These are phyloP conservation scores for Fusarium musae DNA, from an alignment of 2,329 filamentous ascomycete species.

Conservation along the genomic window DNA sequence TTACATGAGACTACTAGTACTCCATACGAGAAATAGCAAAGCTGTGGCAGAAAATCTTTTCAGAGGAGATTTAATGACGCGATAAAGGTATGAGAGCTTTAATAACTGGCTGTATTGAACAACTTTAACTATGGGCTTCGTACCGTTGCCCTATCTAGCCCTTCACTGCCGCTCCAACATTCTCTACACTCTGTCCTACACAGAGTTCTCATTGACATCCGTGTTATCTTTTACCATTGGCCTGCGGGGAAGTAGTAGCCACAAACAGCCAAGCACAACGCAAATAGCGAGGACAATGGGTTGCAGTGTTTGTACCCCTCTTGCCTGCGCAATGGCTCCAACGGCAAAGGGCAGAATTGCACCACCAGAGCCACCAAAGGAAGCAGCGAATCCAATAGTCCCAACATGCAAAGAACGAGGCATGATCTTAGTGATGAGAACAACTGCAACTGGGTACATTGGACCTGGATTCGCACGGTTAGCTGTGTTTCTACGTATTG, in stretches of 20 bases:
- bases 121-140: neutral
- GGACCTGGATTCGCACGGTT: neutral
- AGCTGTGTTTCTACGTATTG: too few species aligned
- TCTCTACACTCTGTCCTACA: neutral
- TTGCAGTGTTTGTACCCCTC: neutral
- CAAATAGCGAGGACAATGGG: neutral
- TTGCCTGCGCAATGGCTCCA: neutral
- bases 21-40: neutral
- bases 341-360: neutral
- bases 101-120: rapidly evolving
- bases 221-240: neutral
- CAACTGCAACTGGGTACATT: neutral
- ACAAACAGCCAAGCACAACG: neutral
- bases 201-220: neutral
- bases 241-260: neutral
- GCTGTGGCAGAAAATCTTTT: too few species aligned
- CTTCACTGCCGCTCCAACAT: neutral
- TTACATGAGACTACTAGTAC: neutral
- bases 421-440: neutral
- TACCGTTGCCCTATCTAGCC: rapidly evolving
- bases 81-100: neutral
- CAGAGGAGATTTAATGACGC: too few species aligned
- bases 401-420: neutral
- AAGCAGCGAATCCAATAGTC: neutral
- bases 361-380: neutral